Evolutionary conservation across 371 early-diverging fungal species (phyloP).

Genomic region (Dipsacomyces acuminosporus): DNA sequence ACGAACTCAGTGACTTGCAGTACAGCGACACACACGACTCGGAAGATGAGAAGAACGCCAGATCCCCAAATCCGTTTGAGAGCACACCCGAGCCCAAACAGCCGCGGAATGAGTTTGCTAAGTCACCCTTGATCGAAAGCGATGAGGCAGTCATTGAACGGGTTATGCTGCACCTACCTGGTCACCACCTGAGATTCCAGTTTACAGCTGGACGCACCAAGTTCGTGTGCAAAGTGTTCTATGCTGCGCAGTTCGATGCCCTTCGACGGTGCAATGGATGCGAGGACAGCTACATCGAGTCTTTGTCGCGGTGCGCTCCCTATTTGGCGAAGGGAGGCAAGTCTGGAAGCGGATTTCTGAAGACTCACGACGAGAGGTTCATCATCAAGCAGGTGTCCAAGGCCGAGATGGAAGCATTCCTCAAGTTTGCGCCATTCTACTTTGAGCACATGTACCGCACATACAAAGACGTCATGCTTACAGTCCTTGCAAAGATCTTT

Average conservation of each 20-base stretch:
- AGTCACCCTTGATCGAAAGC: slow-evolving; percentile 1
- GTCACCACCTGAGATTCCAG: slow-evolving; percentile 49
- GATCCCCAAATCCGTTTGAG: not conserved
- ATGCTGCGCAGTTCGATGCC: slow-evolving; percentile 89
- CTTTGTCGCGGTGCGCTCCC: slow-evolving; percentile 74
- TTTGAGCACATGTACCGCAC: slow-evolving; percentile 85
- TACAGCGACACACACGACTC: not conserved
- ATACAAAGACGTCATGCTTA: slow-evolving; percentile 76
- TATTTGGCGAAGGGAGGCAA: slow-evolving; percentile 89
- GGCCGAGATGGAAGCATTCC: slow-evolving; percentile 83
- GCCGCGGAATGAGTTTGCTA: slow-evolving; percentile 23
- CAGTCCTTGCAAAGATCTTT: slow-evolving; percentile 87
- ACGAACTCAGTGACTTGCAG: slow-evolving; percentile 1
- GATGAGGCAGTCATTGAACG: slow-evolving; percentile 30
- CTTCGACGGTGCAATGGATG: slow-evolving; percentile 78
- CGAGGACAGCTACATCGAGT: slow-evolving; percentile 77
- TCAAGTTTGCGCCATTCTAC: slow-evolving; percentile 86
- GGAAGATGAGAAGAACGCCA: not conserved
- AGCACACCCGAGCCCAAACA: not conserved
- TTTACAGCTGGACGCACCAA: slow-evolving; percentile 72
- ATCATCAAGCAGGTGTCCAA: slow-evolving; percentile 86
- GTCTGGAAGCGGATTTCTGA: slow-evolving; percentile 84
- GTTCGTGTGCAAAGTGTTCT: slow-evolving; percentile 84
- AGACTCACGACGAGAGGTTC: slow-evolving; percentile 87
- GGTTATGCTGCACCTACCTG: slow-evolving; percentile 33